phyloP scores from a whole-genome alignment of 2,329 filamentous ascomycete species.

The Epichloe elymi region DNA sequence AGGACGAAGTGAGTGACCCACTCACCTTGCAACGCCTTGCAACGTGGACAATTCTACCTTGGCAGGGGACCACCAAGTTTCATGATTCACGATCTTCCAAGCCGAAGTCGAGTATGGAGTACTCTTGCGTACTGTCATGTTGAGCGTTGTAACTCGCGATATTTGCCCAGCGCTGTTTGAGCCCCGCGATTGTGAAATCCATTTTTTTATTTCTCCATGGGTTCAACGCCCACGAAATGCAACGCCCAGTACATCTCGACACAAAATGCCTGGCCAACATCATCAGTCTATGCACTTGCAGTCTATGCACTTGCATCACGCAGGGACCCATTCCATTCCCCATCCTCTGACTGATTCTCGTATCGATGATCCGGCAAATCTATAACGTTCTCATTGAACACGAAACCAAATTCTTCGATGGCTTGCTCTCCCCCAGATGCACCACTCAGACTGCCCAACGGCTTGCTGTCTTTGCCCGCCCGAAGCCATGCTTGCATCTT shows the following conservation, averaged over 20 bases:
- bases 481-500: slow-evolving; percentile 30
- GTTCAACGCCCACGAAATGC: too few species aligned
- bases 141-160: slow-evolving; percentile 81
- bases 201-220: too few species aligned
- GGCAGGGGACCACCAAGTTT: too few species aligned
- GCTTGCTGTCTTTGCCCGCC: slow-evolving; percentile 8
- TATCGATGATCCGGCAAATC: slow-evolving; percentile 10
- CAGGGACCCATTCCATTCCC: slow-evolving; percentile 1
- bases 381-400: slow-evolving; percentile 13
- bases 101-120: slow-evolving; percentile 52
- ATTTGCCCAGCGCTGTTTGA: slow-evolving; percentile 53
- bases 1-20: too few species aligned
- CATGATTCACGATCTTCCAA: slow-evolving; percentile 21
- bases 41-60: too few species aligned
- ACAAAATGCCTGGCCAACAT: too few species aligned
- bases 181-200: too few species aligned
- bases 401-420: slow-evolving; percentile 15
- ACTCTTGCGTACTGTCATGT: slow-evolving; percentile 89
- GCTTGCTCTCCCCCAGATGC: slow-evolving; percentile 12
- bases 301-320: neutral
- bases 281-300: neutral
- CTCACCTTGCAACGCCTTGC: too few species aligned
- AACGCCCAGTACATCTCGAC: too few species aligned
- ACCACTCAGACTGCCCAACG: slow-evolving; percentile 6
- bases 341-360: neutral